Percentiles rank a stretch among this genome's conserved stretches.
phyloP scores from a whole-genome alignment of 257 asterid genomes.

The Plantago ovata region DNA sequence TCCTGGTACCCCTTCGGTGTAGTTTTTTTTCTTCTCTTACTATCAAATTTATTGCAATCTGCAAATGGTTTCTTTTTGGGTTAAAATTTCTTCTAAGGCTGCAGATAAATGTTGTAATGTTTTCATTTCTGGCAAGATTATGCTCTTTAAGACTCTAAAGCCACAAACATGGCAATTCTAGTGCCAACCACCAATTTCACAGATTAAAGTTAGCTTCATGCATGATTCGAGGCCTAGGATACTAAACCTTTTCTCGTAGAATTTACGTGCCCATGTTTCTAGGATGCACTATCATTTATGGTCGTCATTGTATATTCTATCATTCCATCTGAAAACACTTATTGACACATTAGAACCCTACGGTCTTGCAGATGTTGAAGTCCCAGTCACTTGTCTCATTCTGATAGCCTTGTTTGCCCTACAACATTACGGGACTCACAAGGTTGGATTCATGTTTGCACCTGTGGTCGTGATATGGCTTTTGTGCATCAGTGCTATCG shows the following conservation, averaged over 20 bases:
- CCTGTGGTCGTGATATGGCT: constrained; percentile 95
- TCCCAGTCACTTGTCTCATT: constrained; percentile 77
- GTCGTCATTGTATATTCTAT: not conserved
- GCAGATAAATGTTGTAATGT: too few species aligned
- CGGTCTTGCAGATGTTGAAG: constrained; percentile 79
- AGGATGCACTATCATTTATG: not conserved
- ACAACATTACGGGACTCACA: constrained; percentile 97
- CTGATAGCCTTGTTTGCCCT: constrained; percentile 89
- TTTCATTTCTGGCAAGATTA: not conserved
- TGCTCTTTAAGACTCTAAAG: not conserved
- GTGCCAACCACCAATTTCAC: not conserved
- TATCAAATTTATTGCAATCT: too few species aligned
- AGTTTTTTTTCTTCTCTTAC: too few species aligned
- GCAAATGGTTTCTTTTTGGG: too few species aligned
- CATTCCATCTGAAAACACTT: not conserved
- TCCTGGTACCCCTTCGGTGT: too few species aligned
- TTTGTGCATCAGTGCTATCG: constrained; percentile 75
- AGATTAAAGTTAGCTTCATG: not conserved
- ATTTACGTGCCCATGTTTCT: too few species aligned
- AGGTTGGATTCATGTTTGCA: constrained; percentile 95
- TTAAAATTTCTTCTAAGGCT: too few species aligned
- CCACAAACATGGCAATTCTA: not conserved
- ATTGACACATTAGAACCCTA: constrained; percentile 19
- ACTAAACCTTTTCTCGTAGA: too few species aligned
- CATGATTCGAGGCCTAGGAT: not conserved